Evolutionary conservation across 768 basidiomycete species (phyloP), one percentile per base, ranked within the genome.

Genomic region (Suillus americanus): DNA sequence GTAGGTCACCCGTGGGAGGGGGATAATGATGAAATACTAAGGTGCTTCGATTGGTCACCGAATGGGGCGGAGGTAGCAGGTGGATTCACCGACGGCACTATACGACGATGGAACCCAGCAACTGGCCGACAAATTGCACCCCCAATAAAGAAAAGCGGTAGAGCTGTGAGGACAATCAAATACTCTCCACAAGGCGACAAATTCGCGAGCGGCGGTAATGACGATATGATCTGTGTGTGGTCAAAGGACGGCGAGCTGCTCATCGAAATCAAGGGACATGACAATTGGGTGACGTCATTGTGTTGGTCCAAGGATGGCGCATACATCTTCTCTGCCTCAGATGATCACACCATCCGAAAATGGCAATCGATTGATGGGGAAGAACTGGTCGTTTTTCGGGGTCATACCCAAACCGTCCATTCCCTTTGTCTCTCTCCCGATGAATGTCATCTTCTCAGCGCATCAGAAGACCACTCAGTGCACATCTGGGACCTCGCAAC

Each of bases 11-110:
- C 37, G 3, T 56, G 55, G 55, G n/a, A 25, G 37, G 55, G 23
- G 7, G 30, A 66, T 35, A 62, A 41, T 16, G 53, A 33, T 3
- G 20, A 23, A 2, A 57, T 65, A 7, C 53, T 66, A 12, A 20
- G 9, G n/a, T 33, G 50, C 30, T 43, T 68, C 3, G 65, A 60
- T 25, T 67, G 70, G 38, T 72, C 71, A n/a, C 64, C 45, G 0
- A 54, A 66, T 46, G 64, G 68, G 8, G 54, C n/a, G 18, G 48
- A 56, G 28, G 45, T 72, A 2, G 71, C 63, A 10, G 59, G 62
- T 5, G 66, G 60, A 9, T 40, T 63, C 5, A 7, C 23, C 14
- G 61, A 69, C 38, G 64, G 48, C 13, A 64, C 62, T 5, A 66
- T 67, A 12, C 38, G 64, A 18, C 38, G 67, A 5, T 72, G 71